Conservation (phyloP, 2,329 filamentous ascomycete genomes). For the Leptodontidium sp. region DNA sequence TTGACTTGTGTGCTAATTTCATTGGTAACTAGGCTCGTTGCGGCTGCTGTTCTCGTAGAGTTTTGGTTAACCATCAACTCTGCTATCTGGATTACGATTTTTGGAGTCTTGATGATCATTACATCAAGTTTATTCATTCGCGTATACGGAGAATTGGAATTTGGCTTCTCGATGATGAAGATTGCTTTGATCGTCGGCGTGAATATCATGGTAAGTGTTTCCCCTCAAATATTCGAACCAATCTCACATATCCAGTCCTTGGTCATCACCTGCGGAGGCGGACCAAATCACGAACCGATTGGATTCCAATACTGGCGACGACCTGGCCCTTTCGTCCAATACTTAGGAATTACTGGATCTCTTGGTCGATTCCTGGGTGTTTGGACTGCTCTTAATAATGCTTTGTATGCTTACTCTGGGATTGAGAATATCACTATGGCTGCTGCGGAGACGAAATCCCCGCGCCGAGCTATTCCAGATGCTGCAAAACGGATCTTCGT, state of each 20-base stretch:
- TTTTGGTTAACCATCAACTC: conserved; percentile 68
- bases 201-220: conserved; percentile 60
- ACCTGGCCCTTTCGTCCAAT: conserved; percentile 73
- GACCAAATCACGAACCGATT: conserved; percentile 64
- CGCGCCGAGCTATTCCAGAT: conserved; percentile 60
- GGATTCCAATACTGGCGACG: conserved; percentile 76
- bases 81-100: conserved; percentile 52
- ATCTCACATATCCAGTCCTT: conserved; percentile 49
- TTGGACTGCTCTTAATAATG: conserved; percentile 54
- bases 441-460: conserved; percentile 63
- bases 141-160: conserved; percentile 61
- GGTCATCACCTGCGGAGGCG: conserved; percentile 69
- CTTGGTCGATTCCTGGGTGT: conserved; percentile 66
- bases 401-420: conserved; percentile 52
- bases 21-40: conserved; percentile 48
- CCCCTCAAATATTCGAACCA: background rate
- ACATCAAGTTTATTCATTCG: conserved; percentile 49
- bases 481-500: conserved; percentile 60
- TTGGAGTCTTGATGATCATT: conserved; percentile 48
- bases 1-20: background rate
- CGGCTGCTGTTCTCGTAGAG: conserved; percentile 68
- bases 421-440: conserved; percentile 63
- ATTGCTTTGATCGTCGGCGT: conserved; percentile 69
- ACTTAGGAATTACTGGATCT: conserved; percentile 67
- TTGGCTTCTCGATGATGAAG: conserved; percentile 62